Conservation (phyloP, 1,284 basidiomycete genomes). For the Trichosporon sp. region DNA sequence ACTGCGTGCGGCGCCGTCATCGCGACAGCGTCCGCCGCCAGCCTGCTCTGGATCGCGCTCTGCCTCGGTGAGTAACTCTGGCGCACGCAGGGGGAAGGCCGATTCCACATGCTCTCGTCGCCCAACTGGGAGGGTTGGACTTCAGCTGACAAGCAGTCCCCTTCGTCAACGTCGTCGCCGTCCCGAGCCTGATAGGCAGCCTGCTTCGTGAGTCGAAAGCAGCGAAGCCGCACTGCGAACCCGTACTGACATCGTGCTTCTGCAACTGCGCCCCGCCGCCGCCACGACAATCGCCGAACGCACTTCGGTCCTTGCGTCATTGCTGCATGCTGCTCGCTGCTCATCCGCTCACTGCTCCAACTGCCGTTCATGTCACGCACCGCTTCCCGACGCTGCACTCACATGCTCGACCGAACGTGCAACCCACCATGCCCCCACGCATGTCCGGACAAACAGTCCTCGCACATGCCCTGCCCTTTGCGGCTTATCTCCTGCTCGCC, state of each 20-base stretch:
- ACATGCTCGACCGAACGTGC: not conserved
- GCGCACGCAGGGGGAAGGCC: not conserved
- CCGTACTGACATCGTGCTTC: not conserved
- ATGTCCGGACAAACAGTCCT: slow-evolving; percentile 17
- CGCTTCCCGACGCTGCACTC: not conserved
- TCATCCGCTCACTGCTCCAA: not conserved
- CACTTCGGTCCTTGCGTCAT: not conserved
- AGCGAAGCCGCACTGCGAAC: not conserved
- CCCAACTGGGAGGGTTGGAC: not conserved
- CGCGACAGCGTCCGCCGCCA: slow-evolving; percentile 8
- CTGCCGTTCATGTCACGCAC: not conserved
- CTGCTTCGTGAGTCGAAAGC: slow-evolving; percentile 10
- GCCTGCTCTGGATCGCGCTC: slow-evolving; percentile 14
- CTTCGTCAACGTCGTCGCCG: slow-evolving; percentile 21
- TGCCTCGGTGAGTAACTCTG: slow-evolving; percentile 15
- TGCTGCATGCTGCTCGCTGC: not conserved
- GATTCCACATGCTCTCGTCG: not conserved
- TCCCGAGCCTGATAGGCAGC: slow-evolving; percentile 19
- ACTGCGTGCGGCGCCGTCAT: slow-evolving; percentile 18
- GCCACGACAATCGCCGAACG: slow-evolving; percentile 1
- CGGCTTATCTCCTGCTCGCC: slow-evolving; percentile 28
- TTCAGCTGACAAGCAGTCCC: slow-evolving; percentile 22
- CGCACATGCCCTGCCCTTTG: slow-evolving; percentile 25
- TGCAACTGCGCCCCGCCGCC: not conserved
- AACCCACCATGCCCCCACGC: not conserved